Conservation (phyloP, 1,139 yeast genomes). For the Pichiaceae sp. region DNA sequence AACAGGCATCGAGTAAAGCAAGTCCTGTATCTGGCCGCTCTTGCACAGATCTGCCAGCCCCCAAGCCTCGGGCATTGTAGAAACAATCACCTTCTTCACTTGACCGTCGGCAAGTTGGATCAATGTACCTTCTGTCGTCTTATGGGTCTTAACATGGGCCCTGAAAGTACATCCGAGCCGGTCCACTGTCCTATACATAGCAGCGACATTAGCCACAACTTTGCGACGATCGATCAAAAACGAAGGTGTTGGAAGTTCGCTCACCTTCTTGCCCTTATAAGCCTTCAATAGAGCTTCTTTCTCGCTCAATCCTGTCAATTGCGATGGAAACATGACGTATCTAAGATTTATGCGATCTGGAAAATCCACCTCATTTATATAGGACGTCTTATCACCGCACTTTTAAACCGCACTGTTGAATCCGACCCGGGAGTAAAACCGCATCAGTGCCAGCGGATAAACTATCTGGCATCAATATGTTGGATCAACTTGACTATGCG, state of each 20-base stretch:
- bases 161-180: constrained; percentile 12
- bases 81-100: constrained; percentile 51
- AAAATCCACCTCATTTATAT: background rate
- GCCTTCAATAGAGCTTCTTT: constrained; percentile 14
- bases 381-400: background rate
- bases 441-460: too few relatives aligned
- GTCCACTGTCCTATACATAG: constrained; percentile 30
- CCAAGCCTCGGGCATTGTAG: constrained; percentile 65
- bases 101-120: constrained; percentile 36
- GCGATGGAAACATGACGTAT: background rate
- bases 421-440: too few relatives aligned
- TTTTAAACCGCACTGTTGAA: too few relatives aligned
- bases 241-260: constrained; percentile 44
- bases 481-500: too few relatives aligned
- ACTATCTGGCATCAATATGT: too few relatives aligned
- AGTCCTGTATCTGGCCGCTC: constrained; percentile 43
- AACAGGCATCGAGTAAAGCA: constrained; percentile 65
- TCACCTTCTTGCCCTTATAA: constrained; percentile 7
- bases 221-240: constrained; percentile 33
- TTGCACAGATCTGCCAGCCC: constrained; percentile 29
- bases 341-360: background rate
- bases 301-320: constrained; percentile 18
- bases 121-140: constrained; percentile 40
- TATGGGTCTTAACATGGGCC: constrained; percentile 71
- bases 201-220: constrained; percentile 29